Evolutionary conservation across 495 filamentous ascomycete genomes (phyloP), one percentile per base, ranked within the genome.

Genomic region (Rostrohypoxylon terebratum): DNA sequence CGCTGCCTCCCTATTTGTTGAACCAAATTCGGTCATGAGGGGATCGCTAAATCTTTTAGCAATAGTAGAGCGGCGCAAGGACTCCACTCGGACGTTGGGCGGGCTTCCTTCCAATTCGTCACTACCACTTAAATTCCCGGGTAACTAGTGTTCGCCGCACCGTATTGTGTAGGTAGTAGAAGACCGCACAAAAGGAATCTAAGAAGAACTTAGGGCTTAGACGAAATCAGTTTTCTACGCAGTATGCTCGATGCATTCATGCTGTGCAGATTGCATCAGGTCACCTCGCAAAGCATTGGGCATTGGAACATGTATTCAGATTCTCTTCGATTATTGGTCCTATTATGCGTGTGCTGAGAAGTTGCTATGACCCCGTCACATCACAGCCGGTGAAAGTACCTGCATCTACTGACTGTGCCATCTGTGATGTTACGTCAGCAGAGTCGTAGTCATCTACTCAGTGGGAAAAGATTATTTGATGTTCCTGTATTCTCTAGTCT

Each of bases 341-440:
- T 31, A 5, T 1, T 14, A 53, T 11, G 11, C 21, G 31, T 53
- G 23, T 31, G 7, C 68, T 81, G 78, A 58, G 79, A 57, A 78
- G 42, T 45, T 45, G 42, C 42, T 45, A 45, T 45, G 42, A 45
- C 42, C 4, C 42, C n/a, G 8, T 45, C 18, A 45, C 42, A 16
- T n/a, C 18, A 45, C 42, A 45, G 42, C 42, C n/a, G 42, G 42
- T 45, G 42, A 45, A 45, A 45, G 13, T 6, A 1, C n/a, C 42
- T 20, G 40, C 36, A 13, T 38, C n/a, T 45, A 42, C 11, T 42
- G 4, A 11, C 38, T 20, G 42, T n/a, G 13, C 13, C 42, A 8
- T 38, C 42, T 45, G 42, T n/a, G 18, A 5, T 6, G 16, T 45
- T 18, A 45, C 16, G 18, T 18, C 16, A 45, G 42, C n/a, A 45